Evolutionary conservation across 768 basidiomycete species (phyloP), one percentile per base, ranked within the genome.

Genomic region (Asterophora lycoperdoides): DNA sequence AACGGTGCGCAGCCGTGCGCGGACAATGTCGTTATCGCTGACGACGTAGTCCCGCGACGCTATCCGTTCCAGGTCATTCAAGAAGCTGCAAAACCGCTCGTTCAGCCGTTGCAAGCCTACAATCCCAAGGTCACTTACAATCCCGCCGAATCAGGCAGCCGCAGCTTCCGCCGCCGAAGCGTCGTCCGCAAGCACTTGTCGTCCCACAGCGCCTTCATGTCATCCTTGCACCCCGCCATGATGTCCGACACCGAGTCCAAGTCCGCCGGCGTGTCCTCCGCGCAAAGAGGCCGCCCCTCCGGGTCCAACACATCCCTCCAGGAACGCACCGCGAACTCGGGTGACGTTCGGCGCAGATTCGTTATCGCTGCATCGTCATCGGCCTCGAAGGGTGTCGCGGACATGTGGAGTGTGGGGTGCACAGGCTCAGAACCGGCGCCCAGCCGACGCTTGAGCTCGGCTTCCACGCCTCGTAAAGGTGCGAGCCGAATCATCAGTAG

Each of bases 21-120:
- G 76, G 6, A 89, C 74, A 54, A 89, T 79, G 60, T 89, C 87
- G 42, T 84, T 79, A 59, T 89, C 86, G 1, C 77, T 78, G 15
- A 85, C 86, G 44, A 71, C 67, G 56, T 86, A 90, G 50, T 77
- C 70, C 4, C 72, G 72, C 18, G 67, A 66, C 1, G 85, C 80
- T 7, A 90, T 80, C 11, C 86, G 81, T 35, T 78, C 76, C 11
- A 88, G 61, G 51, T 86, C 79, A 56, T 84, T 75, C 54, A 90
- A 64, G 64, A 89, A 89, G 60, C 85, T 86, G 52, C 26, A 48
- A n/a, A 45, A 14, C 17, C 36, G 4, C n/a, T 33, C n/a, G n/a
- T 10, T 48, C 19, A 49, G 28, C 38, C 23, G 44, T 18, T 41
- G 29, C 30, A 35, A 42, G n/a, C 29, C 43, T 8, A n/a, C 45